phyloP scores from a whole-genome alignment of 345 rosid genomes.

The Garcia nutans region DNA sequence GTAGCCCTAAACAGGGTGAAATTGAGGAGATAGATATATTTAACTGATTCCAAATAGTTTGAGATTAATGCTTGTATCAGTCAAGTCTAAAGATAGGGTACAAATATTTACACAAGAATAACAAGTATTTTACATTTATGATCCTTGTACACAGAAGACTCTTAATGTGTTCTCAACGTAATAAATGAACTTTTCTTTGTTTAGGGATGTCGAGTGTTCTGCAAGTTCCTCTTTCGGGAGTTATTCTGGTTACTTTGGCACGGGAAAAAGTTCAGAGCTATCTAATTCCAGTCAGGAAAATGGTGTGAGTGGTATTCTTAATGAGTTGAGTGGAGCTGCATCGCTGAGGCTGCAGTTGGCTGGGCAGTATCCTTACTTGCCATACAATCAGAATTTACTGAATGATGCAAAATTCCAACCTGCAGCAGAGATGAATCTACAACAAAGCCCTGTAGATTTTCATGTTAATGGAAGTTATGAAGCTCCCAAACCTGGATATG shows the following conservation, averaged over 20 bases:
- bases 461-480: slow-evolving; percentile 57
- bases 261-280: slow-evolving; percentile 58
- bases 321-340: slow-evolving; percentile 53
- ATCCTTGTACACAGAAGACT: neutral
- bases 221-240: slow-evolving; percentile 72
- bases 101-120: neutral
- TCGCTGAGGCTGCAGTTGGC: slow-evolving; percentile 44
- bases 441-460: slow-evolving; percentile 50
- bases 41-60: too few relatives aligned
- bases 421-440: slow-evolving; percentile 48
- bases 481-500: slow-evolving; percentile 46
- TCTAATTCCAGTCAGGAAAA: slow-evolving; percentile 63
- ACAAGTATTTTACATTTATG: neutral
- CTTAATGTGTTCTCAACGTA: neutral
- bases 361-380: slow-evolving; percentile 45
- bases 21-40: too few relatives aligned
- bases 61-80: too few relatives aligned
- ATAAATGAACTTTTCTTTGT: slow-evolving; percentile 5
- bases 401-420: slow-evolving; percentile 48
- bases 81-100: neutral
- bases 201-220: slow-evolving; percentile 71
- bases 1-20: too few relatives aligned
- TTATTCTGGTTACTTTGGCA: slow-evolving; percentile 62
- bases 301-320: slow-evolving; percentile 42
- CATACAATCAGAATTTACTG: slow-evolving; percentile 48